phyloP scores from a whole-genome alignment of 192 early-diverging fungal genomes.

The Phycomyces blakesleeanus region DNA sequence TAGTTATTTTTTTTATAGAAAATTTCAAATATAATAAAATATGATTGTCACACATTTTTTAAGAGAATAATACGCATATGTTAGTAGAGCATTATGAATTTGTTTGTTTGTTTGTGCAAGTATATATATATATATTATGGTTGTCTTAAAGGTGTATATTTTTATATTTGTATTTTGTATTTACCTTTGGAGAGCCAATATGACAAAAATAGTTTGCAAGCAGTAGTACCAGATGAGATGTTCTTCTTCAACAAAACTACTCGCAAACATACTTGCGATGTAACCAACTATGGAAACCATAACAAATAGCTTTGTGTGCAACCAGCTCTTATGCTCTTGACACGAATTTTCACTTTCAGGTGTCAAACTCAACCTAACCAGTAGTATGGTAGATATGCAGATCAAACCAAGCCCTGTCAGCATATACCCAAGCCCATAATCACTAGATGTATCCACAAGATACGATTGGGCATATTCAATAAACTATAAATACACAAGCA shows the following conservation, averaged over 20 bases:
- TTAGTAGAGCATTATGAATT: too few species aligned
- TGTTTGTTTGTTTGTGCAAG: too few species aligned
- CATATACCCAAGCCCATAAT: conserved; percentile 31
- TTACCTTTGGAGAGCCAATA: conserved; percentile 41
- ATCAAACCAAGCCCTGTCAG: conserved; percentile 15
- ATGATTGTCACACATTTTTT: too few species aligned
- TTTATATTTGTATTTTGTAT: not conserved
- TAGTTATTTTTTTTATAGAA: too few species aligned
- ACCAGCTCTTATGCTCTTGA: not conserved
- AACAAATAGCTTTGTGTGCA: not conserved
- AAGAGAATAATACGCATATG: too few species aligned
- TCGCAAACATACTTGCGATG: conserved; percentile 53
- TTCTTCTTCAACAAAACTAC: conserved; percentile 75
- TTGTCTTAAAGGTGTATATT: too few species aligned
- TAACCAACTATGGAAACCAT: conserved; percentile 42
- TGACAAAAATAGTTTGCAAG: conserved; percentile 55
- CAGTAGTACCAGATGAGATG: conserved; percentile 74
- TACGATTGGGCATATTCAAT: conserved; percentile 20
- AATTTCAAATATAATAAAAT: not conserved
- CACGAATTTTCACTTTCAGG: not conserved
- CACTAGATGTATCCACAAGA: conserved; percentile 22
- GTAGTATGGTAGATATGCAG: not conserved
- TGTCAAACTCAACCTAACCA: not conserved
- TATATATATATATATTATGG: too few species aligned
- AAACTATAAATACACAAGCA: conserved; percentile 15